These are phyloP conservation scores for Suillus subluteus DNA, from an alignment of 768 basidiomycete genomes.

Conservation along the genomic window DNA sequence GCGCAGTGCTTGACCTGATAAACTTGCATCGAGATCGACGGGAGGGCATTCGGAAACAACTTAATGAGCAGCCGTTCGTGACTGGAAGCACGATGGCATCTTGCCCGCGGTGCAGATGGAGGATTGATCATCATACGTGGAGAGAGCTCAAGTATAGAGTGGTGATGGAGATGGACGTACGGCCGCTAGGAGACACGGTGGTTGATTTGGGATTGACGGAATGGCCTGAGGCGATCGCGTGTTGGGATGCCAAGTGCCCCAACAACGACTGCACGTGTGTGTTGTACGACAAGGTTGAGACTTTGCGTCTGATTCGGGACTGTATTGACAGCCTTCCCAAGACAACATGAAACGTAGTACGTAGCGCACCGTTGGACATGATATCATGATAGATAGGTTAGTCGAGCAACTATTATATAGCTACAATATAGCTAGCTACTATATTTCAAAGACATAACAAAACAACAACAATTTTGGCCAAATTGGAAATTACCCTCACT, in stretches of 20 bases:
- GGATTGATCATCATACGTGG: conserved; percentile 64
- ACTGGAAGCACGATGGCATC: conserved; percentile 39
- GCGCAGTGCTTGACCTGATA: conserved; percentile 56
- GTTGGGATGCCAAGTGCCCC: conserved; percentile 61
- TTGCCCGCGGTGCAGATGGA: conserved; percentile 53
- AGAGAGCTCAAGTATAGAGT: conserved; percentile 64
- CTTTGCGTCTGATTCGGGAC: conserved; percentile 54
- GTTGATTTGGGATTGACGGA: conserved; percentile 48
- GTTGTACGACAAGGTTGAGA: conserved; percentile 60
- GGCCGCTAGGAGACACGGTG: conserved; percentile 64
- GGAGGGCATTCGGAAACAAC: conserved; percentile 49
- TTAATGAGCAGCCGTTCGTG: conserved; percentile 65
- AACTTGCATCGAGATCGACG: conserved; percentile 57
- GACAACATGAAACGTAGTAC: conserved; percentile 29
- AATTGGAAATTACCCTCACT: background rate
- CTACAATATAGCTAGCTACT: too few species aligned
- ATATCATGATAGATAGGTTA: background rate
- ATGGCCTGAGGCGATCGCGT: conserved; percentile 63
- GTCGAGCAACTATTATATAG: background rate
- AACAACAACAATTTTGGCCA: background rate
- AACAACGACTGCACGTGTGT: conserved; percentile 47
- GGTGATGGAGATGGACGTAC: conserved; percentile 57
- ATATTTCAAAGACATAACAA: background rate
- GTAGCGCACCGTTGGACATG: too few species aligned
- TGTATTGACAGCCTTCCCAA: conserved; percentile 56